Base-by-base conservation (phyloP, 176 grass and related monocot genomes). In the Microstegium vimineum region DNA sequence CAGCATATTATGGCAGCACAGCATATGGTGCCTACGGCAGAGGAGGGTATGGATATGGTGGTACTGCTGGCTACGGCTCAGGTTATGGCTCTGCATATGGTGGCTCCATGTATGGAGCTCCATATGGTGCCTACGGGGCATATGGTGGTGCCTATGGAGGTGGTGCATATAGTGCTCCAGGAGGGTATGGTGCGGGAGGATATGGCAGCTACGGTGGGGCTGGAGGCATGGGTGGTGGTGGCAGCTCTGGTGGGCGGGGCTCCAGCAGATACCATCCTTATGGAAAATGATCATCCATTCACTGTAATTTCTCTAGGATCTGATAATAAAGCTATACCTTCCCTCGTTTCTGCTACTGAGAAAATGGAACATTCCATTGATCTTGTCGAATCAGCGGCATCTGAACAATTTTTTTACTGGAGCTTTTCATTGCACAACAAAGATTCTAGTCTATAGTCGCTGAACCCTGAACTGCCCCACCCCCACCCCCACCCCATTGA, bases 261-360 rank as follows among this genome's bases (percentile, higher is more conserved):
- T 80, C 89, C 11, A 90, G 84, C 81, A 92, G 90, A 71, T 92
- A 95, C 56, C 93, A 95, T n/a, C 93, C 93, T 0, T 95, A 95
- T 67, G 88, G 87, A 60, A 95, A 95, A 83, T 90, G 76, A 90
- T 61, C 17, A 12, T 52, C 3, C 9, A 32, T n/a, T n/a, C n/a
- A n/a, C n/a, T n/a, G n/a, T n/a, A n/a, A 26, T 71, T 20, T 82
- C 66, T 35, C 15, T 62, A 79, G 74, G 74, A 82, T 17, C 67
- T 90, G 66, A 83, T 90, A 72, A 86, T 83, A 90, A 86, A 62
- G 20, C 14, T 73, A 78, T 45, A 79, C 37, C 38, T 76, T 67
- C 10, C n/a, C 59, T 77, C 33, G 30, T 86, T 82, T 78, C 45
- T 47, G 27, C 43, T 62, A 45, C 41, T 15, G 65, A 82, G 77